Base-by-base conservation (phyloP, 169 alveolate species). In the Eimeria acervulina region DNA sequence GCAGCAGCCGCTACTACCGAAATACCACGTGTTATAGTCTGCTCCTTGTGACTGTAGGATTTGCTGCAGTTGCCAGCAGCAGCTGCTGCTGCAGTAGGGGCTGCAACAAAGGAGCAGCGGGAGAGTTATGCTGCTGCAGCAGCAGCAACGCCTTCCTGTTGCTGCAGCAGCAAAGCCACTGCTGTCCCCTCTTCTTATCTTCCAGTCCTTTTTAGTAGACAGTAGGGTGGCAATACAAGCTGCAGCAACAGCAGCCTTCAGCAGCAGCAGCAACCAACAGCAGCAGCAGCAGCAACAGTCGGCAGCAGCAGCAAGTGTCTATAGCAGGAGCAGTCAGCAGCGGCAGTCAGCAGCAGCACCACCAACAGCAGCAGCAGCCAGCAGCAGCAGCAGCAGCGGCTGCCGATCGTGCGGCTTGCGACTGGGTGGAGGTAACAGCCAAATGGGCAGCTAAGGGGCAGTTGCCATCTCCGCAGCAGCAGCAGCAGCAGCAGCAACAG, bases 221-320 rank as follows among this genome's bases (percentile, higher is more conserved):
- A 26, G 23, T 17, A 66, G 31, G 36, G 38, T 26, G 31, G n/a
- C n/a, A n/a, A n/a, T 47, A 33, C 21, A 13, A 74, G 42, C 84
- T 13, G 42, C 42, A 74, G 84, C 52, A 74, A 47, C 51, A 15
- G 84, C 84, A 74, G 42, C 84, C 0, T 40, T n/a, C 84, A 23
- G 84, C 84, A n/a, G 84, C 84, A 28, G 84, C 84, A 74, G 31
- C 38, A 66, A 66, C 40, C 84, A 33, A 15, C 52, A 74, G 42
- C 84, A 33, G 42, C 42, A 74, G 84, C 52, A 74, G 84, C 51
- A 15, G 84, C 84, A 74, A 17, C 84, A 3, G 84, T n/a, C 84
- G 51, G 84, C 84, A n/a, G 84, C 84, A 28, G 84, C 84, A 74
- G 31, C 38, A 66, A 66, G 8, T 26, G 76, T 10, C 59, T 12